Evolutionary conservation across 2,329 filamentous ascomycete genomes (phyloP), one percentile per base, ranked within the genome.

Genomic region (Salinomyces thailandicus): DNA sequence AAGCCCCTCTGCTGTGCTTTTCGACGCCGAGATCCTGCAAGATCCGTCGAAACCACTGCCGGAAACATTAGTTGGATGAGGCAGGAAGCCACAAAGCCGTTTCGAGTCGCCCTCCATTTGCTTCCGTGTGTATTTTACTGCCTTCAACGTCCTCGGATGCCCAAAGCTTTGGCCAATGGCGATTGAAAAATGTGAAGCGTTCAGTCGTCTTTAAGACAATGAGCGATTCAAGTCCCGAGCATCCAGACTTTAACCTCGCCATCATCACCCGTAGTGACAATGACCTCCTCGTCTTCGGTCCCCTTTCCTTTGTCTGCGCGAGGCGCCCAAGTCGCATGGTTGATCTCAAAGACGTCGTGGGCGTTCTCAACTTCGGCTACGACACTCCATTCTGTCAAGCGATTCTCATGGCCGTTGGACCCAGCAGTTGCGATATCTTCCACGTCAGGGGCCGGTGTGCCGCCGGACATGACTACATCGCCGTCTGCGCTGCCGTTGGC

Each of bases 331-430:
- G 75, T 77, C 33, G 91, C 73, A 60, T 95, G 86, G 53, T 98
- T 98, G 45, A 96, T 72, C 62, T 98, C 91, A 54, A 89, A 95
- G 2, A 93, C 84, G 1, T 85, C 87, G 58, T 98, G 91, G 2
- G 80, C 84, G 20, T 79, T 79, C 32, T 79, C 69, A 1, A 82
- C 55, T n/a, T 73, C 72, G 0, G 77, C 75, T 12, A 93, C 54
- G 3, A 89, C 61, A 5, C 69, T 67, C 91, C 91, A 96, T 41
- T 73, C 70, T 1, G 71, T 73, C 30, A 54, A 43, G 34, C 31
- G 9, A 7, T 36, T 44, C 12, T 27, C 13, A 13, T 14, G 14
- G 14, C n/a, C 20, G 12, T 29, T 22, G 33, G 31, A 33, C 17
- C 42, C 20, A 14, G 35, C 18, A 19, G 36, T 32, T 5, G 19